phyloP scores from a whole-genome alignment of 2,329 filamentous ascomycete species.

The Aspergillus piperis region DNA sequence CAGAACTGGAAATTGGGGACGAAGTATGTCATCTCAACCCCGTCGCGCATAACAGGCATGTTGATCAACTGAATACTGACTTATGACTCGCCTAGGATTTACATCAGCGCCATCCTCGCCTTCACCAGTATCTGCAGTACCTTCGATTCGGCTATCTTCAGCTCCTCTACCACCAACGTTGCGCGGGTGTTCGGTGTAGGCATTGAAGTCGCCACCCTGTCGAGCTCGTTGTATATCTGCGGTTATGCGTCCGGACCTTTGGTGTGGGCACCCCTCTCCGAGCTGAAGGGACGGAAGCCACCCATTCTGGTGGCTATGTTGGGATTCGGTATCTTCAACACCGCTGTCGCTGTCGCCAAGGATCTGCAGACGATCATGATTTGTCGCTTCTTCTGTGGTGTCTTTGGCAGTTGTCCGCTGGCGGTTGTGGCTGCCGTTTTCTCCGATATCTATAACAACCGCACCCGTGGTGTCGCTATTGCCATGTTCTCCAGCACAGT shows the following conservation, averaged over 20 bases:
- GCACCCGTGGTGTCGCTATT: conserved; percentile 36
- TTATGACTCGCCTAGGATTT: conserved; percentile 22
- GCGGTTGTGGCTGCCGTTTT: conserved; percentile 45
- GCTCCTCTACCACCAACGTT: conserved; percentile 59
- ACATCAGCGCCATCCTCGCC: conserved; percentile 19
- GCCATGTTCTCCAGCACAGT: conserved; percentile 55
- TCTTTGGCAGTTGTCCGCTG: conserved; percentile 46
- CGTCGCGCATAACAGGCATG: neutral
- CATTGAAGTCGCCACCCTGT: conserved; percentile 43
- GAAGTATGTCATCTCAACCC: conserved; percentile 40
- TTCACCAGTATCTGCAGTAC: conserved; percentile 40
- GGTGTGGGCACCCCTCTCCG: conserved; percentile 62
- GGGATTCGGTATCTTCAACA: conserved; percentile 46
- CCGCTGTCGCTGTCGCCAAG: conserved; percentile 43
- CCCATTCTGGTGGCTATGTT: conserved; percentile 47
- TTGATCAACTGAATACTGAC: neutral
- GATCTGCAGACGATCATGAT: conserved; percentile 41
- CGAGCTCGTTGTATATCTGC: conserved; percentile 49
- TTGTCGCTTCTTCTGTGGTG: conserved; percentile 47
- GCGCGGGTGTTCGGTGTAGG: conserved; percentile 49
- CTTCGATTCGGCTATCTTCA: conserved; percentile 64
- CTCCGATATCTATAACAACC: conserved; percentile 52
- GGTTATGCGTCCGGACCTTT: conserved; percentile 58
- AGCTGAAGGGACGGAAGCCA: conserved; percentile 59
- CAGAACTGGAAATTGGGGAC: conserved; percentile 54